phyloP scores from a whole-genome alignment of 257 asterid genomes.

The Gynochthodes officinalis region DNA sequence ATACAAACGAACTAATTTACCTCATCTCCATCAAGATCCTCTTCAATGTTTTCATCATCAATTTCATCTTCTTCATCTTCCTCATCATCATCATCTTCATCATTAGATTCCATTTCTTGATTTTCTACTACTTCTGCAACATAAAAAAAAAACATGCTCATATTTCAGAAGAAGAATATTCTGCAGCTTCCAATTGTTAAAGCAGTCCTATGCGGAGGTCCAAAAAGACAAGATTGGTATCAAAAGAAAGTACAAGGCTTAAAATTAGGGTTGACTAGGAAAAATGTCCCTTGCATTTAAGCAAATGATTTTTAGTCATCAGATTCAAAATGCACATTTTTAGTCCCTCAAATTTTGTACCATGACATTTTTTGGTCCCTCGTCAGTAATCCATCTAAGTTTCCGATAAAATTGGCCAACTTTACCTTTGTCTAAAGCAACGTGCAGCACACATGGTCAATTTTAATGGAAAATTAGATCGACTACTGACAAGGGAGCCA shows the following conservation, averaged over 20 bases:
- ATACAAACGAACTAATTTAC: constrained; percentile 28
- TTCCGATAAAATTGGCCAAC: too few species aligned
- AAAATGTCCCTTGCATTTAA: too few species aligned
- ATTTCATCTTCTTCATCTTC: constrained; percentile 60
- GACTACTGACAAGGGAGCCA: too few species aligned
- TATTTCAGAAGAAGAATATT: background rate
- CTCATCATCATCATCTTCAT: constrained; percentile 47
- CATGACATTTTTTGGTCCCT: too few species aligned
- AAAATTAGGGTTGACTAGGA: too few species aligned
- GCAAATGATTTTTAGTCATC: too few species aligned
- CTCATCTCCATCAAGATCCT: constrained; percentile 50
- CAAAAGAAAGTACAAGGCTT: background rate
- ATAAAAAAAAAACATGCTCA: constrained; percentile 13
- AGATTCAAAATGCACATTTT: too few species aligned
- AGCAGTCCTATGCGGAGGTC: background rate
- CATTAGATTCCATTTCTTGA: constrained; percentile 50
- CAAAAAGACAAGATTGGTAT: background rate
- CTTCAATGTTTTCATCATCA: constrained; percentile 67
- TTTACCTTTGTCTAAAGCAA: too few species aligned
- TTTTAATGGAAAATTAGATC: too few species aligned
- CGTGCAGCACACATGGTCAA: too few species aligned
- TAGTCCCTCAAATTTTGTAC: too few species aligned
- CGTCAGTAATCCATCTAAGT: too few species aligned
- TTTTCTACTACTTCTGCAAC: constrained; percentile 38
- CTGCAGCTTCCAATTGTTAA: background rate